These are phyloP conservation scores for Aspergillus novofumigatus DNA, from an alignment of 2,329 filamentous ascomycete species.

Conservation along the genomic window DNA sequence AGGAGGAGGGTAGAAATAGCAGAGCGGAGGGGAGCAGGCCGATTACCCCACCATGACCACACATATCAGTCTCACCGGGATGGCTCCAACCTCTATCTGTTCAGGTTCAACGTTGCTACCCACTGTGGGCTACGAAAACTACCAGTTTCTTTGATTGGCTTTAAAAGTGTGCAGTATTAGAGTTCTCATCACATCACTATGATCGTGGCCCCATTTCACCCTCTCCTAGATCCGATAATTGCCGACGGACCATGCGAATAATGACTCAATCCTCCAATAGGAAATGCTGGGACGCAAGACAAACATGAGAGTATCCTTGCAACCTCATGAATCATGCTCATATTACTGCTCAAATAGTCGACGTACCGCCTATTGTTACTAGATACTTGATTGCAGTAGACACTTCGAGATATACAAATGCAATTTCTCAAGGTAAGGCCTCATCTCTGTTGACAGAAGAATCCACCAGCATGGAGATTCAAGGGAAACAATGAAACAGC, in stretches of 20 bases:
- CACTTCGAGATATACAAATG: neutral
- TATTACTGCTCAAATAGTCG: too few species aligned
- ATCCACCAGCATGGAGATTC: neutral
- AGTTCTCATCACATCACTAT: neutral
- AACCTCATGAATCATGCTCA: too few species aligned
- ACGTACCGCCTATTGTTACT: neutral
- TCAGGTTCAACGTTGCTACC: neutral
- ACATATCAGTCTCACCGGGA: neutral
- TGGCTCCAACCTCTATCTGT: too few species aligned
- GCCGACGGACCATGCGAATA: neutral
- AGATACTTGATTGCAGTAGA: neutral
- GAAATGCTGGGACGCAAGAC: neutral
- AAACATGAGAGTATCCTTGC: too few species aligned
- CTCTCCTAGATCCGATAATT: neutral
- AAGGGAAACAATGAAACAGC: neutral
- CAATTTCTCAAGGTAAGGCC: neutral
- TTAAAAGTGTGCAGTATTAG: neutral
- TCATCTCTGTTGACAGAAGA: neutral
- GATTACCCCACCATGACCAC: neutral
- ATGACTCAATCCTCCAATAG: neutral
- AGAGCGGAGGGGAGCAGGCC: constrained; percentile 2
- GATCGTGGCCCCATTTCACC: neutral
- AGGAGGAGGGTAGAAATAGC: constrained; percentile 17
- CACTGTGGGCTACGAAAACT: neutral
- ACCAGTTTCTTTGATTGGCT: neutral